Conservation (phyloP, 2,329 filamentous ascomycete species). For the Xylaria sp. region DNA sequence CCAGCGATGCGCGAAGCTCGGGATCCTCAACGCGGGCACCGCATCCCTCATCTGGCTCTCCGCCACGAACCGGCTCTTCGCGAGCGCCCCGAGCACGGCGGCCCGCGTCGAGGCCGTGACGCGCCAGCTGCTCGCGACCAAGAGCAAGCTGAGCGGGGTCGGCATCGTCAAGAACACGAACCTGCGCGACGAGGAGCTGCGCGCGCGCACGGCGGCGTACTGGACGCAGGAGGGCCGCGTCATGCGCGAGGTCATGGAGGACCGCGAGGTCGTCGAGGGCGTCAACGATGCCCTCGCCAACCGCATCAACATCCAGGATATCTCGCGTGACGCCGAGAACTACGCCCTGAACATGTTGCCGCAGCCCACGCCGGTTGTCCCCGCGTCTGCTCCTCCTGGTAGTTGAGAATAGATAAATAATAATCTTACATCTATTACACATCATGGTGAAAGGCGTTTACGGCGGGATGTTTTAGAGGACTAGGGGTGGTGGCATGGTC, state of each 20-base stretch:
- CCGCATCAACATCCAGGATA: slow-evolving; percentile 70
- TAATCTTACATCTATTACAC: not conserved
- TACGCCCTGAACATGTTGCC: slow-evolving; percentile 64
- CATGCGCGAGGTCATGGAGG: slow-evolving; percentile 81
- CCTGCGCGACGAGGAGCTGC: slow-evolving; percentile 76
- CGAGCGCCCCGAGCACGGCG: slow-evolving; percentile 67
- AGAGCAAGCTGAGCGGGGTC: slow-evolving; percentile 76
- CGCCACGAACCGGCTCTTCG: slow-evolving; percentile 82
- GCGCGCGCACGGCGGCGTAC: slow-evolving; percentile 74
- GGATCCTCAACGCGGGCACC: slow-evolving; percentile 70
- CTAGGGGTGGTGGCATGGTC: not conserved
- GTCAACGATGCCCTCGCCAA: slow-evolving; percentile 74
- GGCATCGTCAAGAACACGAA: slow-evolving; percentile 85
- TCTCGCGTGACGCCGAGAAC: slow-evolving; percentile 72
- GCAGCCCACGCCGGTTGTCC: slow-evolving; percentile 10
- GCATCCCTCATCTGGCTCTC: slow-evolving; percentile 78
- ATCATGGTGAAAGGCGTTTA: not conserved
- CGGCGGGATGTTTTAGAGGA: not conserved
- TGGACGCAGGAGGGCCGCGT: slow-evolving; percentile 82
- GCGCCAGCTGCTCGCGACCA: slow-evolving; percentile 66
- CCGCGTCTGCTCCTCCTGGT: not conserved
- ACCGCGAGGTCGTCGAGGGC: slow-evolving; percentile 77
- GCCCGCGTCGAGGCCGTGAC: slow-evolving; percentile 73
- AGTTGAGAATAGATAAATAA: slow-evolving; percentile 4
- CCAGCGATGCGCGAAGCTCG: slow-evolving; percentile 72